These are phyloP conservation scores for Brassica nigra DNA, from an alignment of 345 rosid genomes.

Conservation along the genomic window DNA sequence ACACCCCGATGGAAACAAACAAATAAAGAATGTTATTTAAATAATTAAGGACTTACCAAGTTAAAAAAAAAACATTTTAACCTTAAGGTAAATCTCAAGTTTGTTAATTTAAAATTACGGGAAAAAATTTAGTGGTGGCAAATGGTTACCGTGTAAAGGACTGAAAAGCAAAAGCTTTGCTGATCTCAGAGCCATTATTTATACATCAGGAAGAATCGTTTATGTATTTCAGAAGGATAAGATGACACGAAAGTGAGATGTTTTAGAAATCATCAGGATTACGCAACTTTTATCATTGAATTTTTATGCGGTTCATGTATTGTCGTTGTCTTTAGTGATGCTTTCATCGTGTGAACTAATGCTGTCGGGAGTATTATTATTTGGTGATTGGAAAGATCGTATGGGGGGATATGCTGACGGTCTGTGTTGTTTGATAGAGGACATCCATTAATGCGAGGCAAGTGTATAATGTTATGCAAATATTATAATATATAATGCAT, in stretches of 20 bases:
- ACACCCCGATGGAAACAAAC: slow-evolving; percentile 19
- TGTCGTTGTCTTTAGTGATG: slow-evolving; percentile 26
- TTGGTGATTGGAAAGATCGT: slow-evolving; percentile 1
- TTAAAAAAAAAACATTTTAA: background rate
- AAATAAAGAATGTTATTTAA: background rate
- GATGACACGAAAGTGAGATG: slow-evolving; percentile 23
- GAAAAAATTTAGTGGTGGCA: slow-evolving; percentile 15
- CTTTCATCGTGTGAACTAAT: slow-evolving; percentile 36
- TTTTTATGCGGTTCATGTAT: slow-evolving; percentile 24
- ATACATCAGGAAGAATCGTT: slow-evolving; percentile 6
- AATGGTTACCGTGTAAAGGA: slow-evolving; percentile 44
- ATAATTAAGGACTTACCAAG: background rate
- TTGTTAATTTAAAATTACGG: slow-evolving; percentile 5
- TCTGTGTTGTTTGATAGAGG: slow-evolving; percentile 36
- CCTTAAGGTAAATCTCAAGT: background rate
- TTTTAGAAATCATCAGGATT: slow-evolving; percentile 5
- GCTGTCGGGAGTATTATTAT: slow-evolving; percentile 22
- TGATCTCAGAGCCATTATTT: slow-evolving; percentile 41
- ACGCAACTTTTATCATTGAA: slow-evolving; percentile 31
- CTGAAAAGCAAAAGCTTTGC: slow-evolving; percentile 28
- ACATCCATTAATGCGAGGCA: slow-evolving; percentile 31
- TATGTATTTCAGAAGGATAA: slow-evolving; percentile 18
- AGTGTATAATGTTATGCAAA: background rate
- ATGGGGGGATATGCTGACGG: slow-evolving; percentile 20
- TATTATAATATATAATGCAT: no score